These are phyloP conservation scores for Magnusiomyces sp. DNA, from an alignment of 1,139 yeast genomes.

Conservation along the genomic window DNA sequence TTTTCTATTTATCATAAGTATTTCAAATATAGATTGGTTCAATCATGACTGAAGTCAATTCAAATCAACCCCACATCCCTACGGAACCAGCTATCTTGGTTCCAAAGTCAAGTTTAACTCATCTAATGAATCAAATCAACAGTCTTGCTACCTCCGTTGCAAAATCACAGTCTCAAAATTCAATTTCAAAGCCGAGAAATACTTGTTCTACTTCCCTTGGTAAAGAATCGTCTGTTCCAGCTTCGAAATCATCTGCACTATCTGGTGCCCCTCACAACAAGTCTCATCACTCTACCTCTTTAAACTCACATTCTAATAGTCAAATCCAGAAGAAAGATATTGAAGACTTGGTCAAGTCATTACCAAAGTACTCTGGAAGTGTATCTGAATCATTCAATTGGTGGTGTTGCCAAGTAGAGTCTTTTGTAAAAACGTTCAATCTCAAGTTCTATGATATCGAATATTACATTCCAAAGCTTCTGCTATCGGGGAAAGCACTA, in stretches of 20 bases:
- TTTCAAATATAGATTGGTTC: too few species aligned
- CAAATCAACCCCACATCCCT: neutral
- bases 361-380: constrained; percentile 12
- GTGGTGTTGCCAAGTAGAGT: constrained; percentile 14
- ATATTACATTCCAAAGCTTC: constrained; percentile 10
- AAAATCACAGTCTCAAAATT: constrained; percentile 5
- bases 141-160: constrained; percentile 13
- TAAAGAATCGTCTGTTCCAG: neutral
- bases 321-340: constrained; percentile 9
- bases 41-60: neutral
- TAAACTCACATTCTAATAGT: too few species aligned
- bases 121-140: constrained; percentile 9
- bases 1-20: too few species aligned
- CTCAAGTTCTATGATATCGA: constrained; percentile 9
- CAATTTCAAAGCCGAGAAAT: neutral
- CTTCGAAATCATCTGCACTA: too few species aligned
- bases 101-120: constrained; percentile 11
- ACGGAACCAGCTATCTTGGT: constrained; percentile 9
- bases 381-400: constrained; percentile 12
- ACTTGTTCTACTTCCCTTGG: neutral
- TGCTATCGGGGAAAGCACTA: constrained; percentile 11
- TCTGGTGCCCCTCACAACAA: too few species aligned
- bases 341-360: constrained; percentile 9
- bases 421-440: constrained; percentile 13
- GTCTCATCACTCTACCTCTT: too few species aligned